Percentiles rank a stretch among this genome's conserved stretches.
These are phyloP conservation scores for Ceratocystis alfenasii DNA, from an alignment of 2,329 filamentous ascomycete species.

Conservation along the genomic window DNA sequence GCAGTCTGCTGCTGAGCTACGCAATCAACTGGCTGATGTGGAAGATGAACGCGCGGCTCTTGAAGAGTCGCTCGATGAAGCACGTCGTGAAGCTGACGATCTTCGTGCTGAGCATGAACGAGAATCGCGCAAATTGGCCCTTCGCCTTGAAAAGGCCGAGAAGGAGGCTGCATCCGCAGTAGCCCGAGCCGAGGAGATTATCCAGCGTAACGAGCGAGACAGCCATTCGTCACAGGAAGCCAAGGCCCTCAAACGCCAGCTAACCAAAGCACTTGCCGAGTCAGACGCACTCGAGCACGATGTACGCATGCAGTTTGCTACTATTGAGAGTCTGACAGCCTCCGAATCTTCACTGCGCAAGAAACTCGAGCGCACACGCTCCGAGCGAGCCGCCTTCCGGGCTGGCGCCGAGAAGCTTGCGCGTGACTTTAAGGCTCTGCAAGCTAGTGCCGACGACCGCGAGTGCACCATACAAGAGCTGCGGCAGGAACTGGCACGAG, in stretches of 20 bases:
- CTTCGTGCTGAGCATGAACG: conserved; percentile 35
- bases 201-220: conserved; percentile 28
- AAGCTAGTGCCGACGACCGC: conserved; percentile 29
- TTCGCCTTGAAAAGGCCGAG: conserved; percentile 41
- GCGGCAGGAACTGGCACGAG: conserved; percentile 26
- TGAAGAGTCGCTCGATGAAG: conserved; percentile 47
- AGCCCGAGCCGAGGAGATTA: conserved; percentile 28
- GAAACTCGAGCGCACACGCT: conserved; percentile 58
- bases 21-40: conserved; percentile 43
- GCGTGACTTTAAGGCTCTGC: conserved; percentile 38
- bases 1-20: conserved; percentile 37
- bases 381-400: conserved; percentile 48
- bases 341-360: conserved; percentile 49
- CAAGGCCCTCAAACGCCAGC: conserved; percentile 46
- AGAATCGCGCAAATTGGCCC: conserved; percentile 35
- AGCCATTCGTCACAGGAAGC: conserved; percentile 41
- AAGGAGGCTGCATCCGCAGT: conserved; percentile 34
- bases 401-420: conserved; percentile 44
- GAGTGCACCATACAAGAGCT: conserved; percentile 11
- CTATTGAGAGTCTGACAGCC: conserved; percentile 44
- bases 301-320: conserved; percentile 55
- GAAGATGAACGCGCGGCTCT: conserved; percentile 48
- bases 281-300: conserved; percentile 60
- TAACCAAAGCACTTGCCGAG: conserved; percentile 52
- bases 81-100: conserved; percentile 41